phyloP scores from a whole-genome alignment of 2,329 filamentous ascomycete genomes.

The Pseudopyricularia javanii region DNA sequence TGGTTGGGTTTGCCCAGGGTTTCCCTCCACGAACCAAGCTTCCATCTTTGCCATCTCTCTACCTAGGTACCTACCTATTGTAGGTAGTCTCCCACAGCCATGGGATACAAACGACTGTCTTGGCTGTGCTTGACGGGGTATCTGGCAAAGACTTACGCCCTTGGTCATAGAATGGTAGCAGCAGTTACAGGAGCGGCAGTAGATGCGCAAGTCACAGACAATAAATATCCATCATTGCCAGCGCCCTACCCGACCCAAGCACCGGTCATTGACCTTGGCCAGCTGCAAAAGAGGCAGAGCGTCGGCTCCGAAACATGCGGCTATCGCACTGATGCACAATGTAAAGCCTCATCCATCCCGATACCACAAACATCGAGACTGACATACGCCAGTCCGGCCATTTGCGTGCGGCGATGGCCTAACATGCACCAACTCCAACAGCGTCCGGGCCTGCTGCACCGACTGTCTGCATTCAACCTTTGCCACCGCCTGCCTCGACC shows the following conservation, averaged over 20 bases:
- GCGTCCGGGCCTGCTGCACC: conserved; percentile 1
- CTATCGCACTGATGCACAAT: conserved; percentile 1
- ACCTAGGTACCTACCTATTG: no score
- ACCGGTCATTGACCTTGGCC: neutral
- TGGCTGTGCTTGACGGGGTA: no score
- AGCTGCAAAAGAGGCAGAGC: neutral
- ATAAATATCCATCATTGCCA: neutral
- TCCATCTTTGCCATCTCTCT: no score
- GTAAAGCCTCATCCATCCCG: neutral
- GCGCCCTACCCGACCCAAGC: neutral
- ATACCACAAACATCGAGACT: neutral
- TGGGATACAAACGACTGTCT: no score
- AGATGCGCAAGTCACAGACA: no score
- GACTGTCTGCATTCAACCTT: neutral
- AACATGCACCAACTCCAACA: conserved; percentile 3
- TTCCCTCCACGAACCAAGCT: no score
- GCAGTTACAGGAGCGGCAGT: no score
- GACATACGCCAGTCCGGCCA: conserved; percentile 1
- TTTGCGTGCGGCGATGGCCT: neutral
- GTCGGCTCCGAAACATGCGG: neutral
- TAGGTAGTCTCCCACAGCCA: no score
- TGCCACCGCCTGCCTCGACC: neutral
- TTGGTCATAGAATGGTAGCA: no score
- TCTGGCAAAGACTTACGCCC: no score
- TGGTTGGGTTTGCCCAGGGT: no score